These are phyloP conservation scores for Basidiobolus meristosporus DNA, from an alignment of 371 early-diverging fungal species.

Conservation along the genomic window DNA sequence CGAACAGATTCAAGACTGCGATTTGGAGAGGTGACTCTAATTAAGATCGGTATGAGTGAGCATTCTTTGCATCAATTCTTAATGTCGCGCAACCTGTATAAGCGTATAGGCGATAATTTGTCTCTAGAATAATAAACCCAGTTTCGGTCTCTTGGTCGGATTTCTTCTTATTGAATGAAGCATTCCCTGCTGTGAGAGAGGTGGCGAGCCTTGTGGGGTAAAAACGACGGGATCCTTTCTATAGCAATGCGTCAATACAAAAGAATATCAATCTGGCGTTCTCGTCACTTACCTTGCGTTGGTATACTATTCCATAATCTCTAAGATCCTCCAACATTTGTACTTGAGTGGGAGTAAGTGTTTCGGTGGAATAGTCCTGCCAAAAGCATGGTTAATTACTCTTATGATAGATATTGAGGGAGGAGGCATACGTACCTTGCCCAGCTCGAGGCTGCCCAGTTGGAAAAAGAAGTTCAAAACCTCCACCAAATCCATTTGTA, in stretches of 20 bases:
- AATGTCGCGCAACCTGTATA: conserved; percentile 49
- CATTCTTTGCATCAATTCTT: too few species aligned
- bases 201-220: conserved; percentile 88
- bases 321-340: conserved; percentile 73
- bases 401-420: not conserved
- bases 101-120: conserved; percentile 87
- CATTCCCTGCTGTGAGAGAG: conserved; percentile 68
- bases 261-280: not conserved
- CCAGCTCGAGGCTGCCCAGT: conserved; percentile 74
- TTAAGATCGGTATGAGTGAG: not conserved
- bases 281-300: conserved; percentile 34
- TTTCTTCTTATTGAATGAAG: conserved; percentile 9
- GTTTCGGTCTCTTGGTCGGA: conserved; percentile 10
- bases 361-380: conserved; percentile 66
- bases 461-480: conserved; percentile 82
- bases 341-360: conserved; percentile 63
- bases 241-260: not conserved
- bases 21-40: conserved; percentile 87
- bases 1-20: conserved; percentile 88
- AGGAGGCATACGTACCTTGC: conserved; percentile 25
- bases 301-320: conserved; percentile 80
- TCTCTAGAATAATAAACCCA: conserved; percentile 74
- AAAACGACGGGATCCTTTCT: conserved; percentile 52
- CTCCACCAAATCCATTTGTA: conserved; percentile 81
- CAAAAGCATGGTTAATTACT: not conserved